Evolutionary conservation across 2,329 filamentous ascomycete genomes (phyloP), one percentile per base, ranked within the genome.

Genomic region (Sphaerulina musiva): DNA sequence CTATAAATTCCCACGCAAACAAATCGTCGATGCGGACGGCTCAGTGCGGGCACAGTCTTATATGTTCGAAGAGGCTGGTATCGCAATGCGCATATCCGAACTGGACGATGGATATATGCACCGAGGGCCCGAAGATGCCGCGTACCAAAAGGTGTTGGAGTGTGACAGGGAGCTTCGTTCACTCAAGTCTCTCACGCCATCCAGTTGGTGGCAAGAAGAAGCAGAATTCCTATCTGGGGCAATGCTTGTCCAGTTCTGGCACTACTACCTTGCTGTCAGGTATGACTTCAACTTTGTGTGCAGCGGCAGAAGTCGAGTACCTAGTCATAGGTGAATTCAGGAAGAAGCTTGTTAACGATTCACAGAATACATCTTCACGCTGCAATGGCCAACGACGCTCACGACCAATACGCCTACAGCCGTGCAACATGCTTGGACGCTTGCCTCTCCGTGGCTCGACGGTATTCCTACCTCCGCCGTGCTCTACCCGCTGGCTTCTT

Each of bases 401-500:
- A 57, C 23, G 54, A 60, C 29, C 53, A 57, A 42, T 66, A 62
- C 34, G 53, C 59, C 1, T 64, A 63, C 54, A 66, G 62, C 47
- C 60, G 63, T 26, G 56, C 56, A 10, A 52, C 56, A 8, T 66
- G 64, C 51, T 54, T 57, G n/a, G 59, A 62, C 26, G 63, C 64
- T 34, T 62, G 58, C 38, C 54, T 58, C 29, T 54, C 54, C 23
- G 26, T 64, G 29, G 56, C 62, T 6, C 50, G 54, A 1, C 58
- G 64, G 7, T 66, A 66, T 32, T 46, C 52, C 5, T 40, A 46
- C 14, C 41, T 68, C 4, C 56, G 65, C 11, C 53, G 51, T 20
- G 42, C 57, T 0, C 46, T 65, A 1, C 65, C 62, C 2, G 23
- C 49, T 6, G 63, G 64, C 5, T 68, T 68, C 56, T 68, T 66